Conservation (phyloP, 2,329 filamentous ascomycete species). For the Fusarium sp. region DNA sequence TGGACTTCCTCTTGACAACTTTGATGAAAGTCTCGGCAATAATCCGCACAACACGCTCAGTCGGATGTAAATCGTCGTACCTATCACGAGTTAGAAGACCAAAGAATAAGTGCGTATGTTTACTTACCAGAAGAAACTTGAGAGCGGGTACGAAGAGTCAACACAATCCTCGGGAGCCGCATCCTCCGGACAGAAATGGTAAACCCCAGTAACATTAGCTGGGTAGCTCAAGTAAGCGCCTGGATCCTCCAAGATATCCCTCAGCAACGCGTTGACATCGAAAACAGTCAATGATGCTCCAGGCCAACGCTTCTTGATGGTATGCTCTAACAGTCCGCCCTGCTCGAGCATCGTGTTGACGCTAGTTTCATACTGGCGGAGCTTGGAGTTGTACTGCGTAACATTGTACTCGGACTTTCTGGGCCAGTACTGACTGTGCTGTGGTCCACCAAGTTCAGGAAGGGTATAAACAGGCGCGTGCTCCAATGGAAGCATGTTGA, state of each 20-base stretch:
- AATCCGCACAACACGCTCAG: neutral
- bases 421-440: neutral
- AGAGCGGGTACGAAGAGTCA: neutral
- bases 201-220: neutral
- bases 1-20: neutral
- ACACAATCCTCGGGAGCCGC: neutral
- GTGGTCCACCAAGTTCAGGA: neutral
- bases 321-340: neutral
- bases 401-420: neutral
- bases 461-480: neutral
- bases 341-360: neutral
- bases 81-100: neutral
- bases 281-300: neutral
- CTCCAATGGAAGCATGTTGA: neutral
- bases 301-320: neutral
- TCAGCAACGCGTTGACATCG: neutral
- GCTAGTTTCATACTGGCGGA: neutral
- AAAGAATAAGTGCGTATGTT: neutral
- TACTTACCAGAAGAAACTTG: neutral
- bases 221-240: neutral
- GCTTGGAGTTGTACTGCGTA: slow-evolving; percentile 1
- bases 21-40: neutral
- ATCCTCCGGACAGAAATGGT: neutral
- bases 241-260: neutral
- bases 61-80: neutral